A percentile compares a stretch with the other conserved stretches of the same genome.
Evolutionary conservation across 495 filamentous ascomycete species (phyloP).

Genomic region (Collariella sp.): DNA sequence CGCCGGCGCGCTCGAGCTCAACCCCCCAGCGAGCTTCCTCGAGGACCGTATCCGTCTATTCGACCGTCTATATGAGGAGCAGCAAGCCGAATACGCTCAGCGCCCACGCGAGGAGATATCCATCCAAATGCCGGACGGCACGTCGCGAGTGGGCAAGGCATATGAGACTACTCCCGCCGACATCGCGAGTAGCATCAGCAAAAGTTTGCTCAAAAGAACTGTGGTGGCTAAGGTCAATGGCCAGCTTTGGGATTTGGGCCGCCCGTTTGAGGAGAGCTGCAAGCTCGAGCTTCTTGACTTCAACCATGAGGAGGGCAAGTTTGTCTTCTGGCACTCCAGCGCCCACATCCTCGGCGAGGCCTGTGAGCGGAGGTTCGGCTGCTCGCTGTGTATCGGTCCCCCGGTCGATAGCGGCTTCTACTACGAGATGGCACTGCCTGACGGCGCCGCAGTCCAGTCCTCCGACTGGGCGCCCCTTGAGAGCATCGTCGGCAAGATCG

Average conservation of each 20-base stretch:
- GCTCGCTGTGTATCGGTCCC: slow-evolving; percentile 85
- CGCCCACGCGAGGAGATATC: slow-evolving; percentile 59
- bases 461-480: slow-evolving; percentile 76
- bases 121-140: slow-evolving; percentile 57
- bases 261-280: slow-evolving; percentile 76
- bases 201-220: slow-evolving; percentile 61
- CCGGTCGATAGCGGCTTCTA: slow-evolving; percentile 86
- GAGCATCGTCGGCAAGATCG: slow-evolving; percentile 60
- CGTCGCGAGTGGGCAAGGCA: slow-evolving; percentile 50
- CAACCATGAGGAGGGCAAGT: slow-evolving; percentile 70
- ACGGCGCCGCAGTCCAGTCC: slow-evolving; percentile 59
- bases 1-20: slow-evolving; percentile 45
- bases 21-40: slow-evolving; percentile 68
- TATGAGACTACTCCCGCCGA: slow-evolving; percentile 65
- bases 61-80: slow-evolving; percentile 74
- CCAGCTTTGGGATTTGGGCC: slow-evolving; percentile 82
- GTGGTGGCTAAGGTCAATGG: slow-evolving; percentile 78
- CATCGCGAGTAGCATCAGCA: slow-evolving; percentile 59
- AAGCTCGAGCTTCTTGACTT: slow-evolving; percentile 75
- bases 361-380: slow-evolving; percentile 79
- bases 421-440: slow-evolving; percentile 90
- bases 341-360: slow-evolving; percentile 94
- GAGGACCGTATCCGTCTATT: slow-evolving; percentile 78
- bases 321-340: slow-evolving; percentile 59
- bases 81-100: slow-evolving; percentile 60